Evolutionary conservation across 23 red algal genomes (phyloP).

Genomic region (Gracilariopsis chorda): DNA sequence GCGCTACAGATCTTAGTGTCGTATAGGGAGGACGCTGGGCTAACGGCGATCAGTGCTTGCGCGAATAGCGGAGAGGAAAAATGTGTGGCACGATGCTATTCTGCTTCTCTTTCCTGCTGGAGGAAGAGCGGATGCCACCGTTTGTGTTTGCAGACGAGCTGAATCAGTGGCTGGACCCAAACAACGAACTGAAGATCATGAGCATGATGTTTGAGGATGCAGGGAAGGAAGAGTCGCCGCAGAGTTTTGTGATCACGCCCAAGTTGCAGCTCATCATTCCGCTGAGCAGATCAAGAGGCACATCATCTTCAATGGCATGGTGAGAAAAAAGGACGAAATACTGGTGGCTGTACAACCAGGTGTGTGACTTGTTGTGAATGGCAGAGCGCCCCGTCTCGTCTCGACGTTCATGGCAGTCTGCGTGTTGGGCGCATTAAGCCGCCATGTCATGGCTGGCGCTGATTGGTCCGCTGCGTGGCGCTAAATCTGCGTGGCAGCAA

Average conservation of each 20-base stretch:
- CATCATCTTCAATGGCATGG: constrained; percentile 86
- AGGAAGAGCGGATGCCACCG: constrained; percentile 64
- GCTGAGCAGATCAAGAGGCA: constrained; percentile 70
- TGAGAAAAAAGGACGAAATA: too few species aligned
- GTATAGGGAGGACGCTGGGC: constrained; percentile 71
- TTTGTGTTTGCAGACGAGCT: constrained; percentile 95
- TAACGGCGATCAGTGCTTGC: constrained; percentile 52
- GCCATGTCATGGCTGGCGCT: too few species aligned
- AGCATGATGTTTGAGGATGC: constrained; percentile 88
- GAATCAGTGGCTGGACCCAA: constrained; percentile 96
- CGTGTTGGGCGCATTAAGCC: too few species aligned
- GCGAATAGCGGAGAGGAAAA: constrained; percentile 90
- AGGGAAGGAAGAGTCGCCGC: constrained; percentile 36
- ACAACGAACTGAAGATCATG: constrained; percentile 87
- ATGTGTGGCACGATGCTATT: constrained; percentile 97
- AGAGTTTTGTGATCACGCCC: constrained; percentile 92
- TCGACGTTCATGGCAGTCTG: too few species aligned
- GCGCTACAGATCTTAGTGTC: constrained; percentile 80
- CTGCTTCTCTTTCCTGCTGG: constrained; percentile 63
- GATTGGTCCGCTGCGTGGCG: too few species aligned
- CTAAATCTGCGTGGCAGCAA: too few species aligned
- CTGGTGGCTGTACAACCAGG: too few species aligned
- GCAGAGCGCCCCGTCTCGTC: too few species aligned
- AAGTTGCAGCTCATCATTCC: constrained; percentile 83
- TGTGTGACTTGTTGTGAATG: too few species aligned